Conservation (phyloP, 2,329 filamentous ascomycete species). For the Penicillium sclerotiorum region DNA sequence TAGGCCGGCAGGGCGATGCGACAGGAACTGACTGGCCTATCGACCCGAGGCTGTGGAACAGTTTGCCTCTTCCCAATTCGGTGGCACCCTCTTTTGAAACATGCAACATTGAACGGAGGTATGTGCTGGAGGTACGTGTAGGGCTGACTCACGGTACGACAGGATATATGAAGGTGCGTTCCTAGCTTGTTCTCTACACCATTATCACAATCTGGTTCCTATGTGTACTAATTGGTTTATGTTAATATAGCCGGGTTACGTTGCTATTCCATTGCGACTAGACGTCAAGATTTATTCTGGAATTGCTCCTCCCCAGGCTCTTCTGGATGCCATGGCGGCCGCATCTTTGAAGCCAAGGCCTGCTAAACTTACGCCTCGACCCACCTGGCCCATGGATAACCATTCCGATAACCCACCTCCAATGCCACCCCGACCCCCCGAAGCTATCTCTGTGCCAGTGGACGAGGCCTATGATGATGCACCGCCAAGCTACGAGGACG, state of each 20-base stretch:
- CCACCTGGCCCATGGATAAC: slow-evolving; percentile 27
- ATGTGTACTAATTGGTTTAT: slow-evolving; percentile 61
- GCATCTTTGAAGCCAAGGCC: slow-evolving; percentile 29
- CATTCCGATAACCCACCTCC: slow-evolving; percentile 35
- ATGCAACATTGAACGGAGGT: slow-evolving; percentile 81
- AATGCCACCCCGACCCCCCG: slow-evolving; percentile 44
- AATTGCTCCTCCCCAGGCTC: slow-evolving; percentile 75
- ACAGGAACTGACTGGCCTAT: slow-evolving; percentile 70
- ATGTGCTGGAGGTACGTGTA: slow-evolving; percentile 80
- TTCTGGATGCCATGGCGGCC: slow-evolving; percentile 66
- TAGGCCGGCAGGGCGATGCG: slow-evolving; percentile 62
- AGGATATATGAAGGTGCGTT: slow-evolving; percentile 51
- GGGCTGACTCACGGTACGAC: slow-evolving; percentile 74
- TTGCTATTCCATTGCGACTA: slow-evolving; percentile 78
- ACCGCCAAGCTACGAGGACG: slow-evolving; percentile 94
- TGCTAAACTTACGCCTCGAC: slow-evolving; percentile 19
- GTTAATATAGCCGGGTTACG: slow-evolving; percentile 71
- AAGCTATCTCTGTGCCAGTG: slow-evolving; percentile 23
- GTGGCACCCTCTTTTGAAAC: slow-evolving; percentile 84
- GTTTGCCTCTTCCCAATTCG: slow-evolving; percentile 74
- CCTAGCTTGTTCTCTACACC: not conserved
- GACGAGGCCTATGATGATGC: slow-evolving; percentile 63
- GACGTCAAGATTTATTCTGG: slow-evolving; percentile 83
- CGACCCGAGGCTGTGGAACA: slow-evolving; percentile 72
- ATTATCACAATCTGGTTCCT: not conserved